Percentiles rank a stretch among this genome's conserved stretches.
Evolutionary conservation across 1,284 basidiomycete species (phyloP).

Genomic region (Entoloma clypeatum): DNA sequence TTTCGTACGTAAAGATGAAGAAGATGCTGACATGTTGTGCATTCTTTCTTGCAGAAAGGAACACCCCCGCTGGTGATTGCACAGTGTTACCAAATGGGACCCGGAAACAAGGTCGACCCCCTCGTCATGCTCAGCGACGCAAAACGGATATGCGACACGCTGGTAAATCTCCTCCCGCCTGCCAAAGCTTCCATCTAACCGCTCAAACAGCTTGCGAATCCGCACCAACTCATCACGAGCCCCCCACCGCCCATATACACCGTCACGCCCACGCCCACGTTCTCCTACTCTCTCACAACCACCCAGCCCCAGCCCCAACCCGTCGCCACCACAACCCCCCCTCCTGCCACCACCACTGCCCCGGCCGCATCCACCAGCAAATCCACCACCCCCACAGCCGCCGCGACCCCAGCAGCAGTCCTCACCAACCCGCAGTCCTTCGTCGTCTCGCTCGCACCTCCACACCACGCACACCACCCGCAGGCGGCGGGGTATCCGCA

Average conservation of each 20-base stretch:
- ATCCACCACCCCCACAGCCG: constrained; percentile 10
- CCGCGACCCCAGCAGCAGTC: constrained; percentile 29
- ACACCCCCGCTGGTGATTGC: constrained; percentile 69
- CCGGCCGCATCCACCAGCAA: constrained; percentile 1
- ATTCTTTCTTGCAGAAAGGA: constrained; percentile 49
- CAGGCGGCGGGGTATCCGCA: constrained; percentile 30
- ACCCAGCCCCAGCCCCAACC: constrained; percentile 27
- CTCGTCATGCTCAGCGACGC: constrained; percentile 68
- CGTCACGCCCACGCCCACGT: constrained; percentile 39
- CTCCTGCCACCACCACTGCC: constrained; percentile 16
- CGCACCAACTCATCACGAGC: constrained; percentile 56
- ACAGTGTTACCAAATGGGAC: constrained; percentile 74
- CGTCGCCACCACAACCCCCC: constrained; percentile 17
- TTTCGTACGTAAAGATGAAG: constrained; percentile 9
- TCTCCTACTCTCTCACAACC: too few species aligned
- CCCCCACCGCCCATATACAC: constrained; percentile 60
- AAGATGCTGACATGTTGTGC: background rate
- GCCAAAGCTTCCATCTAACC: constrained; percentile 16
- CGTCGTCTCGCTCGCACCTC: constrained; percentile 54
- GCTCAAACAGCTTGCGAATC: constrained; percentile 58
- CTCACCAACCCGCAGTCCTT: constrained; percentile 70
- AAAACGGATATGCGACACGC: constrained; percentile 69
- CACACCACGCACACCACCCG: too few species aligned
- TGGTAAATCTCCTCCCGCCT: constrained; percentile 42
- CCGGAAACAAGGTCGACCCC: constrained; percentile 65